phyloP scores from a whole-genome alignment of 495 filamentous ascomycete species.

The Margaritispora aquatica region DNA sequence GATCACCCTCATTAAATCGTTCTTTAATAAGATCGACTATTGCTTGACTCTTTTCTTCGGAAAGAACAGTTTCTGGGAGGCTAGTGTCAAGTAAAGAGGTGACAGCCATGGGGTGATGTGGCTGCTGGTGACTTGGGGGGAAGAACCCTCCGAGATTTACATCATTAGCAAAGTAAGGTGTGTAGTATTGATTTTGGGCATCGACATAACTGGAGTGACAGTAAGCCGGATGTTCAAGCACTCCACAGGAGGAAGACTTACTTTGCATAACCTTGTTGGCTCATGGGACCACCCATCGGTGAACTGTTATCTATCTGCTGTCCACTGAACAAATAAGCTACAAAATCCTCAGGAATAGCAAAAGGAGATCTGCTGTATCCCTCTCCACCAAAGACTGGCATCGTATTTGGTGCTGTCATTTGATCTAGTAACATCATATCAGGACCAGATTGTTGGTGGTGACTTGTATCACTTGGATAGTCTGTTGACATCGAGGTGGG shows the following conservation, averaged over 20 bases:
- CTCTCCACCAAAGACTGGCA: constrained; percentile 81
- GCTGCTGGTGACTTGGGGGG: constrained; percentile 31
- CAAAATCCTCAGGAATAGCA: constrained; percentile 86
- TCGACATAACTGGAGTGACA: constrained; percentile 37
- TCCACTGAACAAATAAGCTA: constrained; percentile 84
- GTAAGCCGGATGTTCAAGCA: constrained; percentile 2
- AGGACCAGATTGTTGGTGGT: constrained; percentile 37
- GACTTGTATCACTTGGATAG: constrained; percentile 21
- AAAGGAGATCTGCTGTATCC: constrained; percentile 79
- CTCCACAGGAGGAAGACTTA: constrained; percentile 25
- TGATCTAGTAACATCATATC: constrained; percentile 59
- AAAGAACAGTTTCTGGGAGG: constrained; percentile 71
- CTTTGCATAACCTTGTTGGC: constrained; percentile 40
- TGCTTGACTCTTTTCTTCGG: constrained; percentile 80
- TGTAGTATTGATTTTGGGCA: constrained; percentile 44
- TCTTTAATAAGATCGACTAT: constrained; percentile 80
- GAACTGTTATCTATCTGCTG: constrained; percentile 27
- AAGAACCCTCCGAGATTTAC: constrained; percentile 45
- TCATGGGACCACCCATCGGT: constrained; percentile 24
- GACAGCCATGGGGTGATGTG: constrained; percentile 83
- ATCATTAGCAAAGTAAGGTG: constrained; percentile 42
- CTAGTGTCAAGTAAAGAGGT: constrained; percentile 83
- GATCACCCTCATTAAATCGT: constrained; percentile 74
- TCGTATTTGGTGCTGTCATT: constrained; percentile 58
- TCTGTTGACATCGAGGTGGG: constrained; percentile 21